phyloP scores from a whole-genome alignment of 306 rosid genomes.

The Prunus armeniaca region DNA sequence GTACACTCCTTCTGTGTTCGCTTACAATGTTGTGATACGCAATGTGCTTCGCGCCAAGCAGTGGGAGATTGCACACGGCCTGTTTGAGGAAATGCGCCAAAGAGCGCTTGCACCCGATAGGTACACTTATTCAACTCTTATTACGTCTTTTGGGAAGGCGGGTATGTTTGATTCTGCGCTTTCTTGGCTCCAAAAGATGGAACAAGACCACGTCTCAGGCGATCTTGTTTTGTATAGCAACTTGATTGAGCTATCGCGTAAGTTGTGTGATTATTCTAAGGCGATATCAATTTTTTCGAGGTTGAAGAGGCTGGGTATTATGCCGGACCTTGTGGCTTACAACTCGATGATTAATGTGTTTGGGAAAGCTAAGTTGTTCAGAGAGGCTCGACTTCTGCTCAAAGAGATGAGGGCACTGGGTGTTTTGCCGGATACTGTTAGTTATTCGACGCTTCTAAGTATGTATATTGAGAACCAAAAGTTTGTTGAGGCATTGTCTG shows the following conservation, averaged over 20 bases:
- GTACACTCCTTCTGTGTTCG: slow-evolving; percentile 71
- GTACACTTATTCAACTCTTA: slow-evolving; percentile 86
- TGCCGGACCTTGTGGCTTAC: slow-evolving; percentile 76
- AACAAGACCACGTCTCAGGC: slow-evolving; percentile 73
- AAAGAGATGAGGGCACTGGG: slow-evolving; percentile 70
- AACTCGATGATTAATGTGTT: slow-evolving; percentile 83
- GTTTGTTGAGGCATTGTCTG: slow-evolving; percentile 80
- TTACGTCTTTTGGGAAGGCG: slow-evolving; percentile 72
- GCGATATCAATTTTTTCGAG: slow-evolving; percentile 73
- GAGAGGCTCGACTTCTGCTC: slow-evolving; percentile 70
- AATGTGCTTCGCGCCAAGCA: slow-evolving; percentile 84
- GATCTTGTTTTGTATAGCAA: slow-evolving; percentile 85
- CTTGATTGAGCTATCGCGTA: slow-evolving; percentile 83
- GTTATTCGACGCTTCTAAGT: slow-evolving; percentile 69
- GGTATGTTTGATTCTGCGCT: slow-evolving; percentile 85
- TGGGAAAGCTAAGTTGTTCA: slow-evolving; percentile 84
- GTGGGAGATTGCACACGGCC: slow-evolving; percentile 78
- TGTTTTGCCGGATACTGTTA: slow-evolving; percentile 64
- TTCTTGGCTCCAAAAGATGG: slow-evolving; percentile 91
- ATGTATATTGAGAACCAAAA: slow-evolving; percentile 71
- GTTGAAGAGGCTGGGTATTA: slow-evolving; percentile 53
- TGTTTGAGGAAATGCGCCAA: slow-evolving; percentile 93
- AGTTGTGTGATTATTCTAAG: slow-evolving; percentile 74
- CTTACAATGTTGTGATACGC: slow-evolving; percentile 78
- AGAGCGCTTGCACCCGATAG: slow-evolving; percentile 80